Evolutionary conservation across 1,284 basidiomycete genomes (phyloP).

Genomic region (Malassezia arunalokei): DNA sequence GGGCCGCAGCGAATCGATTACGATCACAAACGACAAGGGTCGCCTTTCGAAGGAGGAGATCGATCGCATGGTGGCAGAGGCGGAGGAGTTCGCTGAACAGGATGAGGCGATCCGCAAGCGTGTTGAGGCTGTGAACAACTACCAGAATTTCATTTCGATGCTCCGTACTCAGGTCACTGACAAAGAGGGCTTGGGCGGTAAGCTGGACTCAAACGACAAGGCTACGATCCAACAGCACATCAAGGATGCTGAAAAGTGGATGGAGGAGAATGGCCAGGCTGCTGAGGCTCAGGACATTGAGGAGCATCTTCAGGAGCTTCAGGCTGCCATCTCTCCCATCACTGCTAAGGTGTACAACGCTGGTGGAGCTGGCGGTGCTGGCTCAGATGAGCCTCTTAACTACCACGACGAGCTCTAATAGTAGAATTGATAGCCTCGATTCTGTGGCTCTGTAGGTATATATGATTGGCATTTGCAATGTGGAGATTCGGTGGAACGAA

Average conservation of each 20-base stretch:
- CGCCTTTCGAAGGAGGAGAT: conserved; percentile 42
- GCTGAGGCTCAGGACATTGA: conserved; percentile 44
- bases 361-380: conserved; percentile 14
- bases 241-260: conserved; percentile 44
- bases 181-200: conserved; percentile 46
- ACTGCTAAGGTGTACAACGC: conserved; percentile 44
- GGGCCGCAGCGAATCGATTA: conserved; percentile 42
- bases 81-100: conserved; percentile 45
- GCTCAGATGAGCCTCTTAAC: conserved; percentile 39
- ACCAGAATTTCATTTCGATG: conserved; percentile 45
- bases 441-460: too few species aligned
- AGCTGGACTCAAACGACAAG: conserved; percentile 46
- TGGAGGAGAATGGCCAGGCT: conserved; percentile 42
- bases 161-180: conserved; percentile 39
- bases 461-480: too few species aligned
- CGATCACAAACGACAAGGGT: conserved; percentile 45
- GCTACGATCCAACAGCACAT: conserved; percentile 40
- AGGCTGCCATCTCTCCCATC: conserved; percentile 43
- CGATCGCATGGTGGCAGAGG: conserved; percentile 44
- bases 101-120: conserved; percentile 43
- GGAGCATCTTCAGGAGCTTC: conserved; percentile 44
- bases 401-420: conserved; percentile 45
- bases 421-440: neutral
- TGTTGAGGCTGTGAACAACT: conserved; percentile 41
- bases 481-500: neutral